phyloP scores from a whole-genome alignment of 768 basidiomycete species.

The Paxillus ammoniavirescens region DNA sequence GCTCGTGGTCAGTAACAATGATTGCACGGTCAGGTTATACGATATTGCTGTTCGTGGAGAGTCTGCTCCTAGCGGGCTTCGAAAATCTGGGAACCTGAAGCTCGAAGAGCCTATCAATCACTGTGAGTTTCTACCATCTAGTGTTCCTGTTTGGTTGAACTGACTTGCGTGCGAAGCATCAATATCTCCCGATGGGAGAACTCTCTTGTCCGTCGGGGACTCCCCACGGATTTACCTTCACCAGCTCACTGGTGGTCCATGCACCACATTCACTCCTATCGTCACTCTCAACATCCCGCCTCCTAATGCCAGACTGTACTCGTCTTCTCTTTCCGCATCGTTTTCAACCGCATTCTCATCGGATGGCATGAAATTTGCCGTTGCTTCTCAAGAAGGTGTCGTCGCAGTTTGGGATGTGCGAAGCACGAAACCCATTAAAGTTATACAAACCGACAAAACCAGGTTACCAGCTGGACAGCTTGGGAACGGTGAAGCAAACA shows the following conservation, averaged over 20 bases:
- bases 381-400: slow-evolving; percentile 79
- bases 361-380: slow-evolving; percentile 76
- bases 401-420: slow-evolving; percentile 84
- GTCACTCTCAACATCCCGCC: slow-evolving; percentile 65
- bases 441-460: slow-evolving; percentile 55
- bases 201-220: slow-evolving; percentile 88
- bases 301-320: slow-evolving; percentile 43
- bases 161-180: slow-evolving; percentile 53
- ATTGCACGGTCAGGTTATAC: slow-evolving; percentile 77
- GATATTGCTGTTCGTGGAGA: slow-evolving; percentile 60
- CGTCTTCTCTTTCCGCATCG: slow-evolving; percentile 57
- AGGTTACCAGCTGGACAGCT: slow-evolving; percentile 28
- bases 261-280: slow-evolving; percentile 63
- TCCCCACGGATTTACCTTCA: slow-evolving; percentile 85
- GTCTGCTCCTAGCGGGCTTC: slow-evolving; percentile 40
- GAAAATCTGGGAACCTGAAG: slow-evolving; percentile 50
- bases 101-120: slow-evolving; percentile 79
- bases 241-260: slow-evolving; percentile 64
- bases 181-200: slow-evolving; percentile 85
- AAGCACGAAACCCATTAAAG: slow-evolving; percentile 66
- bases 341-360: slow-evolving; percentile 80
- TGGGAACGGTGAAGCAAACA: slow-evolving; percentile 42
- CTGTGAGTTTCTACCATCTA: slow-evolving; percentile 46
- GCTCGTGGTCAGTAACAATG: slow-evolving; percentile 84
- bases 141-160: slow-evolving; percentile 5